Conservation (phyloP, 225 moss, liverwort and hornwort genomes). For the Lunularia cruciata region DNA sequence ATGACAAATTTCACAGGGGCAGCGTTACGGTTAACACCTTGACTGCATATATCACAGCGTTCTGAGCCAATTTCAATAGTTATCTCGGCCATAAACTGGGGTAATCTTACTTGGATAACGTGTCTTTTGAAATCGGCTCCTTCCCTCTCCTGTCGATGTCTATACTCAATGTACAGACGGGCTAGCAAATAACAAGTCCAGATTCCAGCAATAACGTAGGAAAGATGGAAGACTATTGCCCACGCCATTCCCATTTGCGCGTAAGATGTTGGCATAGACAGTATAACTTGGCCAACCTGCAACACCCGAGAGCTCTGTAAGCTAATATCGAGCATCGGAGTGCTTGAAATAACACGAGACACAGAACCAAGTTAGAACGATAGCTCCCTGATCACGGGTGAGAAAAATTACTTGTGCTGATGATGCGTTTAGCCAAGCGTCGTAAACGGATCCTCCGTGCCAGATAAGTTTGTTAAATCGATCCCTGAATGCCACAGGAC, state of each 20-base stretch:
- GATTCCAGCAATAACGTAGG: constrained; percentile 43
- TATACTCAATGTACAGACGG: constrained; percentile 38
- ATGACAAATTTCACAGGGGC: background rate
- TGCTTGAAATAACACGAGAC: too few species aligned
- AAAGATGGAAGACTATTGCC: constrained; percentile 54
- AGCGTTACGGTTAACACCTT: too few species aligned
- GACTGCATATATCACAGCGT: too few species aligned
- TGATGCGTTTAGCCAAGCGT: constrained; percentile 42
- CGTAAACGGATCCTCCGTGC: constrained; percentile 45
- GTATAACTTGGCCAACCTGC: constrained; percentile 80
- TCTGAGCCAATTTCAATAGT: too few species aligned
- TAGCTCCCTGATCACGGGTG: background rate
- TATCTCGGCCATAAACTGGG: background rate
- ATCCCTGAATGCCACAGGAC: background rate
- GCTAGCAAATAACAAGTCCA: constrained; percentile 44
- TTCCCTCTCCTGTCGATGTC: constrained; percentile 32
- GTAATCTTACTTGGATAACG: constrained; percentile 55
- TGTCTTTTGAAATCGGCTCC: constrained; percentile 54
- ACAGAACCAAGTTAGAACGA: background rate
- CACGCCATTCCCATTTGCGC: constrained; percentile 69
- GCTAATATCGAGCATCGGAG: too few species aligned
- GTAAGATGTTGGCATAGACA: constrained; percentile 78
- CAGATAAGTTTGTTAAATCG: constrained; percentile 34
- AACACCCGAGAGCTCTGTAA: background rate
- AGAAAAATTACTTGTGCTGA: constrained; percentile 33